Percentiles rank a stretch among this genome's conserved stretches.
Evolutionary conservation across 2,329 filamentous ascomycete species (phyloP).

Genomic region (Ascocoryne sarcoides): DNA sequence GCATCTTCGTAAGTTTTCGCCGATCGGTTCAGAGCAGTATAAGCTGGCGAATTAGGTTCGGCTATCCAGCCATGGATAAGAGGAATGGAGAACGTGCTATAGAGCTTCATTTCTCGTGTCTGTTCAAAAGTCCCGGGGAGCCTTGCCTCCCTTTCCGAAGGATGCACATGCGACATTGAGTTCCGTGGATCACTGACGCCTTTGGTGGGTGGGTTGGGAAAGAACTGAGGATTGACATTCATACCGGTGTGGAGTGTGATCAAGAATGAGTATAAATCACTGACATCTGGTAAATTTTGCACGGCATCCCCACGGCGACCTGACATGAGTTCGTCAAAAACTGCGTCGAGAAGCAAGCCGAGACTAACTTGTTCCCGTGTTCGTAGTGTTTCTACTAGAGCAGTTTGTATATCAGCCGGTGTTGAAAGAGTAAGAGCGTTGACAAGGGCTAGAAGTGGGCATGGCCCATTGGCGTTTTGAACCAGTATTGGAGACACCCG

Average conservation of each 20-base stretch:
- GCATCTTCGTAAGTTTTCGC: conserved; percentile 86
- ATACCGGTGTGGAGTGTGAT: conserved; percentile 88
- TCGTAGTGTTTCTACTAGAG: conserved; percentile 67
- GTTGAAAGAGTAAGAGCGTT: conserved; percentile 86
- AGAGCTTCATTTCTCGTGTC: conserved; percentile 82
- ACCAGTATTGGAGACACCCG: conserved; percentile 79
- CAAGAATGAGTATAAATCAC: conserved; percentile 80
- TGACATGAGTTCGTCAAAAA: conserved; percentile 90
- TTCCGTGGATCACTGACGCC: conserved; percentile 31
- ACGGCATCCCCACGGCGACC: conserved; percentile 53
- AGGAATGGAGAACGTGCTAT: conserved; percentile 80
- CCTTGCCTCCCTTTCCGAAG: conserved; percentile 38
- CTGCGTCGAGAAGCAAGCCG: conserved; percentile 73
- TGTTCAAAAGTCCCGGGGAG: conserved; percentile 73
- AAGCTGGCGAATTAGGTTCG: conserved; percentile 53
- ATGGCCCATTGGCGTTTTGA: conserved; percentile 91
- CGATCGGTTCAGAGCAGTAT: conserved; percentile 61
- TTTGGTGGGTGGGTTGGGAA: conserved; percentile 40
- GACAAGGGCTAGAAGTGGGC: conserved; percentile 83
- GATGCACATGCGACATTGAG: conserved; percentile 44
- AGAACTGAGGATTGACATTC: conserved; percentile 92
- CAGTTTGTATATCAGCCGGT: conserved; percentile 54
- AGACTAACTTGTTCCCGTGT: conserved; percentile 83
- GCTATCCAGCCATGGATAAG: conserved; percentile 92
- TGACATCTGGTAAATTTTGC: conserved; percentile 69